A percentile compares a stretch with the other conserved stretches of the same genome.
Conservation (phyloP, 2,329 filamentous ascomycete species). For the Neofusicoccum parvum region DNA sequence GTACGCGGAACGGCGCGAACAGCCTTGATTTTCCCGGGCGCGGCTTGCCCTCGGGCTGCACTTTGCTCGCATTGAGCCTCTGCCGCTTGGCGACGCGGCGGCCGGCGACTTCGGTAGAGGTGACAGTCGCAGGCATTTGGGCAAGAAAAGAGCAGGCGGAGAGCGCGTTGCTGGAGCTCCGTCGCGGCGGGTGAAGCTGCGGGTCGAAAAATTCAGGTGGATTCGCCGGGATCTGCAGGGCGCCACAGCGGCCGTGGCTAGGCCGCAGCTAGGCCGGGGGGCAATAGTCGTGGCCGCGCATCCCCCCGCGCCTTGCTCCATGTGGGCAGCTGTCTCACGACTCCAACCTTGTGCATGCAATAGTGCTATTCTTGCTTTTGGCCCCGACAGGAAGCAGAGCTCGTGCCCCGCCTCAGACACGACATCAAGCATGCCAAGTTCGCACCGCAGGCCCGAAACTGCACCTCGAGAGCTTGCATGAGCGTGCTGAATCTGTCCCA, state of each 20-base stretch:
- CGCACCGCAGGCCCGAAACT: not conserved
- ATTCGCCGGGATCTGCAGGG: conserved; percentile 18
- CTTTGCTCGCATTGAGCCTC: conserved; percentile 52
- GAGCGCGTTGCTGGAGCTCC: conserved; percentile 8
- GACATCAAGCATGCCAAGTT: not conserved
- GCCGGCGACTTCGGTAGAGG: conserved; percentile 45
- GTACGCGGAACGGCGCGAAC: conserved; percentile 90
- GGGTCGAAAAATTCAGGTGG: conserved; percentile 20
- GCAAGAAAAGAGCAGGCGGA: not conserved
- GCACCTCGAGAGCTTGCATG: not conserved
- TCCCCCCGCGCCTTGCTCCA: not conserved
- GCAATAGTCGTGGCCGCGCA: conserved; percentile 8
- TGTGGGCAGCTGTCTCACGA: not conserved
- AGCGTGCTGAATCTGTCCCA: not conserved
- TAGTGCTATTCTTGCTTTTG: not conserved
- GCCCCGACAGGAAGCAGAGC: not conserved
- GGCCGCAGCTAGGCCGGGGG: conserved; percentile 12
- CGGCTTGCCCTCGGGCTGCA: conserved; percentile 31
- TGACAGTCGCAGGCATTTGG: conserved; percentile 28
- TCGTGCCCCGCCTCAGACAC: not conserved
- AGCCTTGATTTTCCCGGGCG: conserved; percentile 65
- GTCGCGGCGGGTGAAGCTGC: conserved; percentile 1
- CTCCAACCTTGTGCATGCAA: not conserved
- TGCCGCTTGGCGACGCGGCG: conserved; percentile 74
- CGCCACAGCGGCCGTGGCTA: not conserved